Evolutionary conservation across 2,329 filamentous ascomycete genomes (phyloP).

Genomic region (Chaetomium olivaceum): DNA sequence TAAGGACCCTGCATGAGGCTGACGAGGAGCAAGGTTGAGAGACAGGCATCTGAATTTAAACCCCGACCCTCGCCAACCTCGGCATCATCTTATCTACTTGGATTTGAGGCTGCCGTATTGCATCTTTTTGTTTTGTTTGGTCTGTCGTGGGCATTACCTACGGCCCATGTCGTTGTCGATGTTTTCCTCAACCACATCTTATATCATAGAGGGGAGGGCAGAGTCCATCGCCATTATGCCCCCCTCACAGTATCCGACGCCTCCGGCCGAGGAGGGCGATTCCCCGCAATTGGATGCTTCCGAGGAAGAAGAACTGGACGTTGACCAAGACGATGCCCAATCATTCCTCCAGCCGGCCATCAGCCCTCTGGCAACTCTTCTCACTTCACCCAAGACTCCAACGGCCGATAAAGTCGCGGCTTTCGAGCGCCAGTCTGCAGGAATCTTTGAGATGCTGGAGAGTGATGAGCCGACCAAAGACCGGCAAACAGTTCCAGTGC

Average conservation of each 20-base stretch:
- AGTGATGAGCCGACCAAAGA: conserved; percentile 2
- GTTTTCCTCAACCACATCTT: conserved; percentile 9
- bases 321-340: conserved; percentile 58
- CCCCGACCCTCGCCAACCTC: conserved; percentile 3
- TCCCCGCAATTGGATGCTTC: conserved; percentile 17
- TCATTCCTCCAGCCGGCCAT: conserved; percentile 61
- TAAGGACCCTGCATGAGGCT: neutral
- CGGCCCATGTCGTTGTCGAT: neutral
- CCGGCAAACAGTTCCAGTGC: neutral
- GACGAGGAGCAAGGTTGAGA: neutral
- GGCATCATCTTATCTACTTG: neutral
- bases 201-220: conserved; percentile 4
- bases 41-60: neutral
- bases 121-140: neutral
- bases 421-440: conserved; percentile 46
- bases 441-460: conserved; percentile 38
- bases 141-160: neutral
- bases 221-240: conserved; percentile 7
- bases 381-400: conserved; percentile 56
- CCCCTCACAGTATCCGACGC: conserved; percentile 23
- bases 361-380: conserved; percentile 56
- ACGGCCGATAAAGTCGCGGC: conserved; percentile 60
- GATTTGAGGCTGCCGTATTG: neutral
- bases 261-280: conserved; percentile 6
- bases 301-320: conserved; percentile 44